Evolutionary conservation across 495 filamentous ascomycete species (phyloP).

Genomic region (Darksidea phi): DNA sequence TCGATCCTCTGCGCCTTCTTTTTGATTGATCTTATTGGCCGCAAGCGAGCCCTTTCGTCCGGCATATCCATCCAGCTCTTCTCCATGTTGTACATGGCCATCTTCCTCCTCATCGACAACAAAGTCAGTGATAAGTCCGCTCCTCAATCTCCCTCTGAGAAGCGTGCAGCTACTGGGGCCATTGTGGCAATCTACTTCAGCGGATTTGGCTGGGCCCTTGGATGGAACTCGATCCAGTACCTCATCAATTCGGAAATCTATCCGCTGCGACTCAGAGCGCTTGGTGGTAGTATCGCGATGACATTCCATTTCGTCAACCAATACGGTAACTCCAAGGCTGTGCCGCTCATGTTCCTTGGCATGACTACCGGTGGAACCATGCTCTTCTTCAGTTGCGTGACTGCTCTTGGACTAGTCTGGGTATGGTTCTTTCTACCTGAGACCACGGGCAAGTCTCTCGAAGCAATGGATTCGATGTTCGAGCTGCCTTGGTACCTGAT

Average conservation of each 20-base stretch:
- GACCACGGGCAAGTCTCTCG: constrained; percentile 50
- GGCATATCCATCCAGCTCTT: constrained; percentile 64
- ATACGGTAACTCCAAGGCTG: constrained; percentile 51
- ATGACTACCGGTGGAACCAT: constrained; percentile 55
- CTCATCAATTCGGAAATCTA: constrained; percentile 74
- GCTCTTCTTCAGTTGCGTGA: constrained; percentile 66
- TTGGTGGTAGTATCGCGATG: constrained; percentile 40
- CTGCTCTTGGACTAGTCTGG: constrained; percentile 48
- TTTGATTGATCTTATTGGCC: constrained; percentile 71
- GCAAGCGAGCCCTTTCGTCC: constrained; percentile 63
- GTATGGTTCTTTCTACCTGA: constrained; percentile 42
- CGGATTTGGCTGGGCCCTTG: constrained; percentile 62
- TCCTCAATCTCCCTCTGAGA: constrained; percentile 23
- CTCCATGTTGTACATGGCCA: constrained; percentile 67
- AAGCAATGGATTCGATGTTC: constrained; percentile 69
- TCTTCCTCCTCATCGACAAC: constrained; percentile 50
- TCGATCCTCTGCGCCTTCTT: constrained; percentile 66
- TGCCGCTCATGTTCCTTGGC: constrained; percentile 53
- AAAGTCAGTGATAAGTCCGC: constrained; percentile 20
- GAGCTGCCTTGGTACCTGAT: constrained; percentile 65
- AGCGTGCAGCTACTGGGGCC: constrained; percentile 36
- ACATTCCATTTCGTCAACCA: constrained; percentile 69
- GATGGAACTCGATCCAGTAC: constrained; percentile 76
- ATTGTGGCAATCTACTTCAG: constrained; percentile 42
- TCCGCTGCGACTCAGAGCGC: constrained; percentile 50